phyloP scores from a whole-genome alignment of 768 basidiomycete species.

The Vararia minispora region DNA sequence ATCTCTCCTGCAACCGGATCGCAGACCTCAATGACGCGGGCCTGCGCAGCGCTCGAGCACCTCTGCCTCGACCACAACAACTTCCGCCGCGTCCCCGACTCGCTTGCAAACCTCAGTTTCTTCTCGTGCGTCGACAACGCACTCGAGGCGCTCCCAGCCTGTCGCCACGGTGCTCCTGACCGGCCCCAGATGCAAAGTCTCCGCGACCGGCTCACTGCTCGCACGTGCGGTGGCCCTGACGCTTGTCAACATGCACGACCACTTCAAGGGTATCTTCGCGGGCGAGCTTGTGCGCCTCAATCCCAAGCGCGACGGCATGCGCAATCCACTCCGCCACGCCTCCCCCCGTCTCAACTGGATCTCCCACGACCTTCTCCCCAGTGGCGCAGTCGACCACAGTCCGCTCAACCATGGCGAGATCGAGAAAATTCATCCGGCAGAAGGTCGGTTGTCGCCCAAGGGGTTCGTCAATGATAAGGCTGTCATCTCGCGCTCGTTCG shows the following conservation, averaged over 20 bases:
- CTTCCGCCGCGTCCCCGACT: conserved; percentile 72
- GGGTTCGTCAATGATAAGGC: conserved; percentile 86
- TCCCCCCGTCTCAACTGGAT: conserved; percentile 79
- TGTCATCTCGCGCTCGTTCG: conserved; percentile 82
- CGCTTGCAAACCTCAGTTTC: conserved; percentile 49
- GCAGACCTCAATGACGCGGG: conserved; percentile 76
- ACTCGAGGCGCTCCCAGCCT: conserved; percentile 60
- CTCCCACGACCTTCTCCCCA: conserved; percentile 53
- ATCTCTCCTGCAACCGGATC: conserved; percentile 85
- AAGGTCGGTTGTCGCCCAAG: conserved; percentile 85
- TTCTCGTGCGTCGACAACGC: conserved; percentile 85
- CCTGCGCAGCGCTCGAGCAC: conserved; percentile 54
- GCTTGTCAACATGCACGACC: conserved; percentile 64
- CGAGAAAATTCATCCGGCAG: conserved; percentile 70
- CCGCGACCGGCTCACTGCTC: conserved; percentile 20
- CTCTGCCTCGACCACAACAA: conserved; percentile 79
- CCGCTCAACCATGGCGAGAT: conserved; percentile 81
- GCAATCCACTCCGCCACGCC: conserved; percentile 70
- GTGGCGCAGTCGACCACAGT: conserved; percentile 57
- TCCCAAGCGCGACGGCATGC: conserved; percentile 36
- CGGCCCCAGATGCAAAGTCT: conserved; percentile 29
- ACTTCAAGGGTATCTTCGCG: conserved; percentile 53
- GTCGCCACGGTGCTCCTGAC: conserved; percentile 10
- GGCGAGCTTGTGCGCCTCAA: conserved; percentile 39
- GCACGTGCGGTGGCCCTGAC: conserved; percentile 29